Percentiles rank a stretch among this genome's conserved stretches.
phyloP scores from a whole-genome alignment of 495 filamentous ascomycete genomes.

The Xanthoparmelia taractica region DNA sequence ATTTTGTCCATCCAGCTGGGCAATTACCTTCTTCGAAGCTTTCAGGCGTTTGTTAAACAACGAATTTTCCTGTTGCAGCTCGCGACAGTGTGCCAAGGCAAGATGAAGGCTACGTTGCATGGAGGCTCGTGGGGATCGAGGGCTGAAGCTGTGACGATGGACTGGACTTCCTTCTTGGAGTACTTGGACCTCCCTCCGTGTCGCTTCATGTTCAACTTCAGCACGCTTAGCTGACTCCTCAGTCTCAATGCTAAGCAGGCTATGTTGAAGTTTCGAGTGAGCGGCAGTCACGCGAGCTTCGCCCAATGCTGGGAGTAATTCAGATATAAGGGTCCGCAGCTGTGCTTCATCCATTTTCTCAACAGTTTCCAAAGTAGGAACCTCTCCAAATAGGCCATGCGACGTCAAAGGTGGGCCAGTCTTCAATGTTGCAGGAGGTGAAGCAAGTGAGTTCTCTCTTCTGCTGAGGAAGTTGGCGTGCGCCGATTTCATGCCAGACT shows the following conservation, averaged over 20 bases:
- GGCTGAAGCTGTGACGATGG: slow-evolving; percentile 37
- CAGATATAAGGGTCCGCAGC: slow-evolving; percentile 53
- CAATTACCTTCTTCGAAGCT: slow-evolving; percentile 66
- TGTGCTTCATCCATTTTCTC: slow-evolving; percentile 50
- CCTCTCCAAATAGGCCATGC: slow-evolving; percentile 37
- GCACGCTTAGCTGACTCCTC: slow-evolving; percentile 79
- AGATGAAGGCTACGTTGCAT: slow-evolving; percentile 38
- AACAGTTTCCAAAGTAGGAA: slow-evolving; percentile 58
- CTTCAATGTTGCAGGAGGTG: slow-evolving; percentile 53
- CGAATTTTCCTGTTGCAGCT: slow-evolving; percentile 57
- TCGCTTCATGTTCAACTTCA: slow-evolving; percentile 87
- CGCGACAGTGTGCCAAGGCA: slow-evolving; percentile 46
- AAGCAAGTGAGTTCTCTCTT: slow-evolving; percentile 28
- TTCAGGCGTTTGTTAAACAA: slow-evolving; percentile 55
- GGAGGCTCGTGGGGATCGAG: slow-evolving; percentile 34
- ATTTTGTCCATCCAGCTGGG: slow-evolving; percentile 60
- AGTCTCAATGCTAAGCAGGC: slow-evolving; percentile 76
- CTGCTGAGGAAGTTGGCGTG: slow-evolving; percentile 9
- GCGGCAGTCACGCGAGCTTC: slow-evolving; percentile 74
- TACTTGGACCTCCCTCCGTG: slow-evolving; percentile 82
- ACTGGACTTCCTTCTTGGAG: slow-evolving; percentile 50
- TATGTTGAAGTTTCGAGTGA: slow-evolving; percentile 89
- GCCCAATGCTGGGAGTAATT: slow-evolving; percentile 44
- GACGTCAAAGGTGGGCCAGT: slow-evolving; percentile 41
- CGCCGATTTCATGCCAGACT: slow-evolving; percentile 23